These are phyloP conservation scores for Xylaria telfairii DNA, from an alignment of 495 filamentous ascomycete genomes.

Conservation along the genomic window DNA sequence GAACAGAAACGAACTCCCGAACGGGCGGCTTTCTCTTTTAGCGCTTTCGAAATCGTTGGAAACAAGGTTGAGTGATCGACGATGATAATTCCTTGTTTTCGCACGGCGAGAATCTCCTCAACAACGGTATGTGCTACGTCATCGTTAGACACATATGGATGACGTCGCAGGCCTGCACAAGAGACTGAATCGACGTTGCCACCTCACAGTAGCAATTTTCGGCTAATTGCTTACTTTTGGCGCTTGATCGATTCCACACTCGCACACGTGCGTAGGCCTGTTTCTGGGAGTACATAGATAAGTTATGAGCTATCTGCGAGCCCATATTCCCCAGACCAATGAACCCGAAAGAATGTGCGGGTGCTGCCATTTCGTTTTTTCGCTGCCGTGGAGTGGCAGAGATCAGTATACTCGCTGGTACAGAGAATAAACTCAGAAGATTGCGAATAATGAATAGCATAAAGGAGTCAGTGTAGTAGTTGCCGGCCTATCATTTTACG, in stretches of 20 bases:
- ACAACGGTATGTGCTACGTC: slow-evolving; percentile 1
- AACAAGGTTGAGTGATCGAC: slow-evolving; percentile 10
- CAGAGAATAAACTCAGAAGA: neutral
- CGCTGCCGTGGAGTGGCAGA: neutral
- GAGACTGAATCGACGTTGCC: neutral
- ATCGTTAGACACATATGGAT: slow-evolving; percentile 13
- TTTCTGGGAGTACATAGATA: neutral
- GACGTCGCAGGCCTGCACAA: neutral
- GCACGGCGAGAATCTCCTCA: slow-evolving; percentile 6
- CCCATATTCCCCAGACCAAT: neutral
- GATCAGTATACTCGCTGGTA: neutral
- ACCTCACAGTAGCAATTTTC: slow-evolving; percentile 9
- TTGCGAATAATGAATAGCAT: neutral
- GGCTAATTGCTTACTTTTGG: slow-evolving; percentile 5
- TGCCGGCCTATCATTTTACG: neutral
- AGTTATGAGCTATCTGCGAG: slow-evolving; percentile 13
- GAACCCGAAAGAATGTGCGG: neutral
- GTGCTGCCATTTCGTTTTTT: neutral
- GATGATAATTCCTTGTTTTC: neutral
- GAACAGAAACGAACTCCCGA: slow-evolving; percentile 2
- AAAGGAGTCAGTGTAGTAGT: neutral
- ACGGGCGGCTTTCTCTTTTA: slow-evolving; percentile 3
- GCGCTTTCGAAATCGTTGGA: slow-evolving; percentile 6
- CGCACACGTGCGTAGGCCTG: slow-evolving; percentile 5
- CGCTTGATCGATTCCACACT: slow-evolving; percentile 13